Percentiles rank a stretch among this genome's conserved stretches.
These are phyloP conservation scores for Rhizophagus clarus DNA, from an alignment of 192 early-diverging fungal genomes.

Conservation along the genomic window DNA sequence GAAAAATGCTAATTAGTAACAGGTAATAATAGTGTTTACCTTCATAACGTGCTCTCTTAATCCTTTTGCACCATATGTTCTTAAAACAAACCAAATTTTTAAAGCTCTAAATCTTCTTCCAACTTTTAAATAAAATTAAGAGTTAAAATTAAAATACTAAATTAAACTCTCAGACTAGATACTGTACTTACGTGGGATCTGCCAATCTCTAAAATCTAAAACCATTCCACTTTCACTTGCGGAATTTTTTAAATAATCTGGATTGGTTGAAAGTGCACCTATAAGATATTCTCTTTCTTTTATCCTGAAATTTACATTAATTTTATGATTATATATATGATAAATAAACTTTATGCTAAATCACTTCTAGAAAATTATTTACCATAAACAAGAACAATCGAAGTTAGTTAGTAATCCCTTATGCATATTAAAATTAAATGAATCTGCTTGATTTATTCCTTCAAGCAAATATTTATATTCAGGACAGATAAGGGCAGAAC, in stretches of 20 bases:
- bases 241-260: slow-evolving; percentile 2
- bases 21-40: background rate
- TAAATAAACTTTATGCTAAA: background rate
- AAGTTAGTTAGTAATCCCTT: slow-evolving; percentile 69
- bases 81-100: slow-evolving; percentile 19
- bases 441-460: slow-evolving; percentile 59
- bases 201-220: slow-evolving; percentile 14
- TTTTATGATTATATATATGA: background rate
- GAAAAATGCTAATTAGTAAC: no score
- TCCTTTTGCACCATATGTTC: slow-evolving; percentile 16
- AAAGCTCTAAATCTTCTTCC: slow-evolving; percentile 14
- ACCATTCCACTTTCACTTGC: slow-evolving; percentile 7
- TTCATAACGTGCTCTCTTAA: slow-evolving; percentile 11
- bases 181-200: background rate
- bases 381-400: slow-evolving; percentile 54
- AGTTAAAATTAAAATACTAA: background rate
- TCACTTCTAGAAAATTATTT: background rate
- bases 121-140: background rate
- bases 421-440: slow-evolving; percentile 64
- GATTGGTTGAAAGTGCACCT: background rate
- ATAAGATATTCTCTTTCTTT: background rate
- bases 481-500: slow-evolving; percentile 56
- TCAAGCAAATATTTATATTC: slow-evolving; percentile 53
- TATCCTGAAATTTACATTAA: background rate
- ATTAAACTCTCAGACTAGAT: background rate